Evolutionary conservation across 306 rosid genomes (phyloP), one percentile per base, ranked within the genome.

Genomic region (Cucumis cinereus): DNA sequence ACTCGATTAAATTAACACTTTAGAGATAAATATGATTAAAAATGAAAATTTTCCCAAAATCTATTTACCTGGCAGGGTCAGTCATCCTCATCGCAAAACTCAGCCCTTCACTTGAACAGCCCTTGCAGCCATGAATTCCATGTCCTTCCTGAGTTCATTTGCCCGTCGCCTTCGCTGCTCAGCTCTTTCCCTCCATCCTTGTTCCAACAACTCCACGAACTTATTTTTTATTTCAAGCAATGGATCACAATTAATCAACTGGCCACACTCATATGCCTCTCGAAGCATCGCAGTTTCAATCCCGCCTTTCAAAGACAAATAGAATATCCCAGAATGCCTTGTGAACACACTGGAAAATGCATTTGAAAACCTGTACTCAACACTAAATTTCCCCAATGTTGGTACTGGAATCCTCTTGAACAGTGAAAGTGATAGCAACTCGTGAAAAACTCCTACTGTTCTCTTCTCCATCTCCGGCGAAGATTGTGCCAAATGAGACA

Each of bases 281-380:
- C 97, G 87, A 84, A 92, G 77, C 87, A 92, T 59, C 0, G 96
- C 93, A 5, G 95, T 92, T 57, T 89, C 83, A 20, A 95, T 95
- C 79, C 96, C 96, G 16, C 93, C 98, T 83, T 92, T 95, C 84
- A 89, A 83, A 0, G 99, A 95, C 89, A 90, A 1, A 70, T 90
- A 95, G 35, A 95, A 95, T 50, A 95, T 90, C 69, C 99, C 96
- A 0, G 99, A 69, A 80, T 90, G 97, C 86, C 99, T 83, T 0
- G 98, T 90, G 73, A 90, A 95, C 2, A 63, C 85, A 53, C 83
- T 89, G 0, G 93, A 86, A 62, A 92, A 92, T 0, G 88, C 90
- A 77, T 92, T 95, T 0, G 99, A 92, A 82, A 95, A 92, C 80
- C 96, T 79, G 73, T 84, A 91, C 41, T 94, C 97, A 3, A 85